phyloP scores from a whole-genome alignment of 1,284 basidiomycete species.

The Jaminaea rosea region DNA sequence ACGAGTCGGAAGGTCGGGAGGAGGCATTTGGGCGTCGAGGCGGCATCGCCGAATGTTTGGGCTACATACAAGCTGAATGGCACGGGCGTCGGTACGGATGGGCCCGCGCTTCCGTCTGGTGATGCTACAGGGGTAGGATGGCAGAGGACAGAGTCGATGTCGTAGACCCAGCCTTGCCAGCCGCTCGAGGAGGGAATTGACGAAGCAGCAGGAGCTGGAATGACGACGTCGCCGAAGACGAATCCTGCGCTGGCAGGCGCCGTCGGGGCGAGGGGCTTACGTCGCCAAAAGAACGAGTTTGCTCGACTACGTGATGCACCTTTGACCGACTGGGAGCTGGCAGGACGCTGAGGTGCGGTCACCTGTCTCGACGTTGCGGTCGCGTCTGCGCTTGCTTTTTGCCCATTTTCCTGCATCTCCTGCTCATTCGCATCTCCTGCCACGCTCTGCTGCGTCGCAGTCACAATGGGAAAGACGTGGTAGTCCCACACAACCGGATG shows the following conservation, averaged over 20 bases:
- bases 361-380: background rate
- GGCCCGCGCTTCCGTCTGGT: too few relatives aligned
- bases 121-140: background rate
- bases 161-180: slow-evolving; percentile 24
- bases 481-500: slow-evolving; percentile 33
- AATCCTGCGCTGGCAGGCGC: too few relatives aligned
- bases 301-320: background rate
- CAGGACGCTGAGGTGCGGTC: background rate
- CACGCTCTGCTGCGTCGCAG: slow-evolving; percentile 3
- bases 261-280: background rate
- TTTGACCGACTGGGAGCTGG: background rate
- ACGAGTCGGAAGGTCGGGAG: slow-evolving; percentile 13
- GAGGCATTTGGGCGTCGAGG: slow-evolving; percentile 3
- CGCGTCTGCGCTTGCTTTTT: background rate
- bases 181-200: background rate
- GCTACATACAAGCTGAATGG: slow-evolving; percentile 6
- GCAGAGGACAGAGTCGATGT: slow-evolving; percentile 16
- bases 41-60: slow-evolving; percentile 8
- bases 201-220: background rate
- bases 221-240: too few relatives aligned
- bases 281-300: background rate
- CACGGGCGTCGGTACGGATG: slow-evolving; percentile 1
- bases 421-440: too few relatives aligned
- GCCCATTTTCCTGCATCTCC: too few relatives aligned
- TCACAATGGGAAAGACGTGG: slow-evolving; percentile 21